Conservation (phyloP, 495 filamentous ascomycete genomes). For the Aspergillus mulundensis region DNA sequence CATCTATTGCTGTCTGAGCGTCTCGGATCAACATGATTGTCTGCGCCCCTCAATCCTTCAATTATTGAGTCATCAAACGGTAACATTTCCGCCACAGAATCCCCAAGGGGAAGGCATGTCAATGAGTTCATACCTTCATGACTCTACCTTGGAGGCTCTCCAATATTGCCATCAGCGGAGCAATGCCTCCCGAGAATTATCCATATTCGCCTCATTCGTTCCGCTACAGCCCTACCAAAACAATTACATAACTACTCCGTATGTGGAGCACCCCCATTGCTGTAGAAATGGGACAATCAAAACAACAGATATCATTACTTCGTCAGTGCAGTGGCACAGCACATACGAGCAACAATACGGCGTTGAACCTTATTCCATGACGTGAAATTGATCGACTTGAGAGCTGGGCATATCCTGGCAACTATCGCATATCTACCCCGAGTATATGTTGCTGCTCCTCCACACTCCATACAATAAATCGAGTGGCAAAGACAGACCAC, state of each 20-base stretch:
- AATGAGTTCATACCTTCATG: neutral
- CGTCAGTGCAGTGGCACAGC: neutral
- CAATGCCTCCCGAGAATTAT: neutral
- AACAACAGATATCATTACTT: neutral
- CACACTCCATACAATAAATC: neutral
- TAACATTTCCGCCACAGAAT: neutral
- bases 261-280: neutral
- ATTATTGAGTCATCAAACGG: neutral
- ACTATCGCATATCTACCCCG: neutral
- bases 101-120: neutral
- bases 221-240: neutral
- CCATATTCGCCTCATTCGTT: neutral
- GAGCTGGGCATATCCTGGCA: too few relatives aligned
- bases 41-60: neutral
- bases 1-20: neutral
- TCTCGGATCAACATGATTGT: neutral
- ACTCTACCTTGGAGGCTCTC: neutral
- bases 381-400: neutral
- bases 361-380: too few relatives aligned
- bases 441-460: neutral
- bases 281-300: neutral
- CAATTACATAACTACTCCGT: constrained; percentile 8
- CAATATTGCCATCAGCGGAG: neutral
- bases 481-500: neutral
- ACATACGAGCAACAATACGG: neutral